Base-by-base conservation (phyloP, 495 filamentous ascomycete species). In the Clohesyomyces aquaticus region DNA sequence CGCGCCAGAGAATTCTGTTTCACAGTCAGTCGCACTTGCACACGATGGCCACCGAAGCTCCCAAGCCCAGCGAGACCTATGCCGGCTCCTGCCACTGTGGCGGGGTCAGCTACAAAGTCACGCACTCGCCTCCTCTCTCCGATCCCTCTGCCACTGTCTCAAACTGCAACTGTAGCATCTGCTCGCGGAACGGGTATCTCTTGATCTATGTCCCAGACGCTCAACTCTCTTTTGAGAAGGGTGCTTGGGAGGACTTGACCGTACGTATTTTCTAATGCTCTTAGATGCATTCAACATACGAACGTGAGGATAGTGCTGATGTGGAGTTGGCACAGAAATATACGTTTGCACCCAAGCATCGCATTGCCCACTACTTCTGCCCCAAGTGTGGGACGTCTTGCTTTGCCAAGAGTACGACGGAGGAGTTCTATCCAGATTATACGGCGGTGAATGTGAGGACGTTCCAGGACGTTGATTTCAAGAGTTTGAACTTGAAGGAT, bases 131-230 rank as follows among this genome's bases (percentile, higher is more conserved):
- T 10, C 73, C 75, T 0, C 42, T 68, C 42, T 27, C 46, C 18
- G 68, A 75, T 21, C 64, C 70, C 29, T 35, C 66, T 4, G 62
- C 68, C 10, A 32, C 69, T 0, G 71, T 76, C 25, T 54, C 65
- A 10, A 46, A 65, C 14, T 77, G 75, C 59, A 78, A 78, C 58
- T 77, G 77, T 75, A 67, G 21, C 26, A 78, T 81, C 65, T 80
- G 78, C 64, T 47, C 70, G 14, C 59, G 68, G 1, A 79, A 81
- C 32, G 78, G 77, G n/a, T 78, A 80, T 54, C 60, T 77, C 0
- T 66, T 77, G 48, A 65, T 78, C 25, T 78, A 77, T 50, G 67
- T 73, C n/a, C 45, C 64, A 3, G 43, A 64, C 1, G 59, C 49
- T 0, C 62, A 74, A 25, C 52, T 77, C 12, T 49, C 32, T 4